Evolutionary conservation across 2,329 filamentous ascomycete species (phyloP).

Genomic region (Botrytis tulipae): DNA sequence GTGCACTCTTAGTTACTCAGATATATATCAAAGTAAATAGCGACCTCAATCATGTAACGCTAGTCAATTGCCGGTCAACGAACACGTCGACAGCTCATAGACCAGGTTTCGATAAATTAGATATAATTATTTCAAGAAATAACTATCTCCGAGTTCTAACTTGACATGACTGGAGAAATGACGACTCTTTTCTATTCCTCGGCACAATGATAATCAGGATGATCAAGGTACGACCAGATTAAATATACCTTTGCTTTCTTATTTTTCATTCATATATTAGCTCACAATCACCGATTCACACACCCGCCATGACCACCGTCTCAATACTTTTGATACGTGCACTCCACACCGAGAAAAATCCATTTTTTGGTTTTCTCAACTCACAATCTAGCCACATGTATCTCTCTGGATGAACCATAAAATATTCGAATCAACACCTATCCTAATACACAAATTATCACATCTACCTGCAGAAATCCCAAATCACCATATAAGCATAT

Average conservation of each 20-base stretch:
- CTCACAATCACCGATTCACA: not conserved
- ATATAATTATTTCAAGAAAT: no score
- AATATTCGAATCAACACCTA: rapidly evolving
- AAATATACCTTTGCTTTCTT: no score
- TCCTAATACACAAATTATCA: not conserved
- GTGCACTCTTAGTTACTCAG: not conserved
- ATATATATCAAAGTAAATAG: not conserved
- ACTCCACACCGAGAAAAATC: rapidly evolving
- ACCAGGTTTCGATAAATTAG: no score
- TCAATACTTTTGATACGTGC: not conserved
- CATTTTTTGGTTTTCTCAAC: not conserved
- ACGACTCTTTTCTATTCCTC: not conserved
- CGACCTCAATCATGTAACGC: not conserved
- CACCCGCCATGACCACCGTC: rapidly evolving
- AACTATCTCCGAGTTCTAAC: no score
- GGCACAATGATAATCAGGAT: not conserved
- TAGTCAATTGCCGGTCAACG: not conserved
- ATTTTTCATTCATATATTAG: not conserved
- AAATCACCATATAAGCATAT: not conserved
- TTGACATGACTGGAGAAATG: no score
- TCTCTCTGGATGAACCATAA: not conserved
- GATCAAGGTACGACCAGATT: no score
- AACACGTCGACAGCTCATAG: no score
- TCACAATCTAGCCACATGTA: rapidly evolving
- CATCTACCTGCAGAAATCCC: not conserved